Evolutionary conservation across 208 protist species (phyloP), one percentile per base, ranked within the genome.

Genomic region (Trypanosoma boissoni): DNA sequence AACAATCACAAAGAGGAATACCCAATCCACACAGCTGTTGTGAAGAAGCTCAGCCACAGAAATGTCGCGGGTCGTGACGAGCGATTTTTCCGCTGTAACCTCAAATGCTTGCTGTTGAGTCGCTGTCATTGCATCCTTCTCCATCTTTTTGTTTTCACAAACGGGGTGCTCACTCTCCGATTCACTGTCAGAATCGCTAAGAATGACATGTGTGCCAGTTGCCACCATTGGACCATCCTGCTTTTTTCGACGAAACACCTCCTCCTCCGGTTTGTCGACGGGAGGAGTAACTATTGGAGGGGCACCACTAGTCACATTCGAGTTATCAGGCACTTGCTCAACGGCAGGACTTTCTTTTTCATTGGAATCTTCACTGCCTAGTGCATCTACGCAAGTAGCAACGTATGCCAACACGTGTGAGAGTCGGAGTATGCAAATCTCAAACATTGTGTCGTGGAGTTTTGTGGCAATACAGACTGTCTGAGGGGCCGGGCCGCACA

Each of bases 1-100:
- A n/a, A 95, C 71, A 8, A 92, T 31, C 50, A 89, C 54, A 49
- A 95, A 92, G 3, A 95, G 71, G 55, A 95, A 95, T 0, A 95
- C 88, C 44, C 92, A 72, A 58, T 95, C 88, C 9, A 95, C 78
- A 45, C 66, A 86, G 67, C 82, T 88, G 12, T 58, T 78, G 34
- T 80, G 76, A 1, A 80, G 55, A 58, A 88, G 83, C 20, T 71
- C 51, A 10, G 72, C 80, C 6, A 67, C 67, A 9, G 72, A 60
- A 27, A 71, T 46, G 0, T 62, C 27, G 9, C 56, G 58, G 20
- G 56, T 51, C 12, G 29, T 50, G 10, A 51, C 43, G 1, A 23
- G 28, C 9, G 27, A 27, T 26, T 36, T 10, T 6, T 26, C 10
- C 18, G 59, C 10, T 36, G 32, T 23, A 20, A 53, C 1, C 9